These are phyloP conservation scores for Trametes maxima DNA, from an alignment of 768 basidiomycete species.

Conservation along the genomic window DNA sequence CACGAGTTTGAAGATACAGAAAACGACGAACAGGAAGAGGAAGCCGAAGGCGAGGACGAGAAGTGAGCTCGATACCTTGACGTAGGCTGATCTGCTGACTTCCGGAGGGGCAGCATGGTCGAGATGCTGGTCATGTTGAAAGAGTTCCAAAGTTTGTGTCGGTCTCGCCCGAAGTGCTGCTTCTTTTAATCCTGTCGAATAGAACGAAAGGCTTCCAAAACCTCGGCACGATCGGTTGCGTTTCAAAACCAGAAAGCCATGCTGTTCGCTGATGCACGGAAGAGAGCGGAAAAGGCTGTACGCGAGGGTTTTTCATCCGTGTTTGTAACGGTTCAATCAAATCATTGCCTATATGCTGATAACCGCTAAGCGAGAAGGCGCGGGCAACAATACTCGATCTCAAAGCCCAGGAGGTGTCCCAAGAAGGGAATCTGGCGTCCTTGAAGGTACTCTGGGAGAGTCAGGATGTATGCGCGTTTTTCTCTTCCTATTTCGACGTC, in stretches of 20 bases:
- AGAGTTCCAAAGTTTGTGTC: slow-evolving; percentile 31
- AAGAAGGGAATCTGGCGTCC: slow-evolving; percentile 22
- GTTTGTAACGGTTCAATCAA: slow-evolving; percentile 7
- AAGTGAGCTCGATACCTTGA: slow-evolving; percentile 5
- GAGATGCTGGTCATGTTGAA: slow-evolving; percentile 33
- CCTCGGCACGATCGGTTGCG: slow-evolving; percentile 22
- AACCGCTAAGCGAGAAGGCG: slow-evolving; percentile 32
- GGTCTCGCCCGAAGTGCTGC: neutral
- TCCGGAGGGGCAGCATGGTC: slow-evolving; percentile 19
- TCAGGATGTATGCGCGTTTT: slow-evolving; percentile 23
- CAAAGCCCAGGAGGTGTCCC: slow-evolving; percentile 26
- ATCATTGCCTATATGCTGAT: neutral
- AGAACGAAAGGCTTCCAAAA: slow-evolving; percentile 32
- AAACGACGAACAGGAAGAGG: slow-evolving; percentile 7
- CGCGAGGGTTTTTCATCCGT: slow-evolving; percentile 27
- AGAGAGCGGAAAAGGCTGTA: slow-evolving; percentile 23
- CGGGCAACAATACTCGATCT: slow-evolving; percentile 26
- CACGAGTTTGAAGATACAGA: neutral
- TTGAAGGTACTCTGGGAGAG: slow-evolving; percentile 18
- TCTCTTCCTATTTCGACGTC: neutral
- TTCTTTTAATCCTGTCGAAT: neutral
- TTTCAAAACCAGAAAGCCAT: slow-evolving; percentile 31
- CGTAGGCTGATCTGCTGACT: neutral
- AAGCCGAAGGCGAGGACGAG: slow-evolving; percentile 21
- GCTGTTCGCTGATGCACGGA: slow-evolving; percentile 26